A percentile compares a stretch with the other conserved stretches of the same genome.
phyloP scores from a whole-genome alignment of 352 stramenopile species.

The Pythium periplocum region DNA sequence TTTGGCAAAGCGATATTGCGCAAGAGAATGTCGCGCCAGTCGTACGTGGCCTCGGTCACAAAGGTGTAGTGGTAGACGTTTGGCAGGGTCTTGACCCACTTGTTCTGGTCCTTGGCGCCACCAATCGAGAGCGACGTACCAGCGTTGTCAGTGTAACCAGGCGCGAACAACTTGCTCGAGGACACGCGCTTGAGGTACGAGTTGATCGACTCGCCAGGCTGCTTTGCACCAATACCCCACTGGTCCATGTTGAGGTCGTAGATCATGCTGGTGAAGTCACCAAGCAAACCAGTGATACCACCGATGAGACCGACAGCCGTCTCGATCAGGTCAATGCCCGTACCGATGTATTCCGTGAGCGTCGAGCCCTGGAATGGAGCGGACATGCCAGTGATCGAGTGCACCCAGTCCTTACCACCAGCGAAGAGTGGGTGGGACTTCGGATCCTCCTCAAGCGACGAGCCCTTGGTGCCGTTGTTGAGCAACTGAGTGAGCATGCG shows the following conservation, averaged over 20 bases:
- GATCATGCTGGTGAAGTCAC: not conserved
- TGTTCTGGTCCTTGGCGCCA: conserved; percentile 30
- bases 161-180: conserved; percentile 24
- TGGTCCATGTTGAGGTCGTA: conserved; percentile 15
- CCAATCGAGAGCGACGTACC: conserved; percentile 26
- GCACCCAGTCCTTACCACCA: conserved; percentile 16
- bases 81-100: conserved; percentile 37
- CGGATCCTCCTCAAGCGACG: conserved; percentile 6
- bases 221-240: conserved; percentile 10
- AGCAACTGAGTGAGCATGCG: conserved; percentile 12
- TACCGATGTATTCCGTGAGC: conserved; percentile 3
- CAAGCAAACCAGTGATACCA: not conserved
- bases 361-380: conserved; percentile 10
- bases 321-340: conserved; percentile 1
- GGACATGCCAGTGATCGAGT: conserved; percentile 10
- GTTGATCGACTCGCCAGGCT: conserved; percentile 4
- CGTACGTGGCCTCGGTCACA: conserved; percentile 27
- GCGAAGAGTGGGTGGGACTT: conserved; percentile 7
- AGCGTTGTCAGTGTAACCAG: conserved; percentile 33
- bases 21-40: conserved; percentile 23
- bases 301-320: not conserved
- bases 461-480: conserved; percentile 5
- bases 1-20: conserved; percentile 38
- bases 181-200: conserved; percentile 7
- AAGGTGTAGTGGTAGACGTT: conserved; percentile 55